These are phyloP conservation scores for Tricholoma flavovirens DNA, from an alignment of 768 basidiomycete genomes.

Conservation along the genomic window DNA sequence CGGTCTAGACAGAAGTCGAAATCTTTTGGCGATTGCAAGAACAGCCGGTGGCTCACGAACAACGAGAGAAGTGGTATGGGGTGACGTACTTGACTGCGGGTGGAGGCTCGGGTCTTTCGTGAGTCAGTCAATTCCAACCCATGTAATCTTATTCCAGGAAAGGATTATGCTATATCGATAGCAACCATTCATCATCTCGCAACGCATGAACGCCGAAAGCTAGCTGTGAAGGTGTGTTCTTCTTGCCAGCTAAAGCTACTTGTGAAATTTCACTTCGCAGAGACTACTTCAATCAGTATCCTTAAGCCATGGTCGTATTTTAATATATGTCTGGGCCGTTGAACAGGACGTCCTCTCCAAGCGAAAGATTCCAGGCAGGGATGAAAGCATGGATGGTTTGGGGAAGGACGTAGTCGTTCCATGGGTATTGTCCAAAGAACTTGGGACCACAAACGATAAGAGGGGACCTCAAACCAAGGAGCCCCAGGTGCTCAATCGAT, in stretches of 20 bases:
- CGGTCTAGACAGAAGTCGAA: slow-evolving; percentile 79
- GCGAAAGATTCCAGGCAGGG: slow-evolving; percentile 46
- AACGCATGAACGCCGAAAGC: slow-evolving; percentile 63
- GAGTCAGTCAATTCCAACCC: slow-evolving; percentile 7
- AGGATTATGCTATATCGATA: slow-evolving; percentile 97
- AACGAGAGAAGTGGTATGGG: slow-evolving; percentile 70
- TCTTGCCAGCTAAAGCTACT: not conserved
- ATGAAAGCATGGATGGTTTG: slow-evolving; percentile 14
- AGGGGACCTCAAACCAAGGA: slow-evolving; percentile 13
- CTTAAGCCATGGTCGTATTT: slow-evolving; percentile 62
- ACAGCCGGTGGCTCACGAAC: slow-evolving; percentile 43
- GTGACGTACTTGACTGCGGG: slow-evolving; percentile 63
- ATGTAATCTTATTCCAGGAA: not conserved
- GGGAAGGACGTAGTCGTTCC: slow-evolving; percentile 88
- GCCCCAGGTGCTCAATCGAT: slow-evolving; percentile 68
- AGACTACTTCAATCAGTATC: slow-evolving; percentile 62
- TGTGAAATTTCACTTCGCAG: slow-evolving; percentile 26
- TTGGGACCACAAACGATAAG: slow-evolving; percentile 13
- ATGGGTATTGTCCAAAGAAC: slow-evolving; percentile 59
- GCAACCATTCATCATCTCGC: slow-evolving; percentile 97
- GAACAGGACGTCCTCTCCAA: slow-evolving; percentile 88
- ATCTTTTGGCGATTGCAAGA: slow-evolving; percentile 70
- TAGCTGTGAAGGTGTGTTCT: slow-evolving; percentile 63
- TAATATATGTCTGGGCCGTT: slow-evolving; percentile 96
- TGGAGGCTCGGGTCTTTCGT: slow-evolving; percentile 86